phyloP scores from a whole-genome alignment of 2,329 filamentous ascomycete species.

The Trichoderma lentiforme region DNA sequence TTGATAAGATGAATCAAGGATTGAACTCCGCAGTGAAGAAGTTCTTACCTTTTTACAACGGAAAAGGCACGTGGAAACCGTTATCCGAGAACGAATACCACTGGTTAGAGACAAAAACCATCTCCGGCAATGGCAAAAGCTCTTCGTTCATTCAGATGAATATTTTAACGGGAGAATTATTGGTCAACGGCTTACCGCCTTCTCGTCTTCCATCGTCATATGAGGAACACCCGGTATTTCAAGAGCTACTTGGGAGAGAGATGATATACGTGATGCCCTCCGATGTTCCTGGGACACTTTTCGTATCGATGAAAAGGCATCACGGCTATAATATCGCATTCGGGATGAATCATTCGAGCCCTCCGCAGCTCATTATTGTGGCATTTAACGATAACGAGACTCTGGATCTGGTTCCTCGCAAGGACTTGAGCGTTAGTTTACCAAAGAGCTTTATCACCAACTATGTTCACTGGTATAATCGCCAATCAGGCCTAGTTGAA shows the following conservation, averaged over 20 bases:
- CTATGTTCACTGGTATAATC: conserved; percentile 46
- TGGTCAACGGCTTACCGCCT: not conserved
- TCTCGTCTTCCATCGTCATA: not conserved
- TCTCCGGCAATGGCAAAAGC: not conserved
- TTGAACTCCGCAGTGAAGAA: not conserved
- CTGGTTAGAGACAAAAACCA: not conserved
- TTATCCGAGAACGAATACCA: not conserved
- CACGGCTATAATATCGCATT: not conserved
- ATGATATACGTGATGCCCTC: not conserved
- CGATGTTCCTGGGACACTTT: not conserved
- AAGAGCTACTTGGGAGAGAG: not conserved
- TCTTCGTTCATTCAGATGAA: not conserved
- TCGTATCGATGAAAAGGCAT: not conserved
- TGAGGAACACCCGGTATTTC: not conserved
- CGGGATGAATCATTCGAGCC: not conserved
- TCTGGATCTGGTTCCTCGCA: conserved; percentile 27
- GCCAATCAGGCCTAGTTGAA: conserved; percentile 27
- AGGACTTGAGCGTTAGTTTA: conserved; percentile 28
- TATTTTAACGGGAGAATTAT: not conserved
- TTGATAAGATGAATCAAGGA: not conserved
- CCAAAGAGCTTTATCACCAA: conserved; percentile 39
- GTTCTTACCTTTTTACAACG: not conserved
- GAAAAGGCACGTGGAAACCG: not conserved
- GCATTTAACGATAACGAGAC: not conserved
- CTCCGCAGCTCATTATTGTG: not conserved